Evolutionary conservation across 75 land plant genomes (phyloP), one percentile per base, ranked within the genome.

Genomic region (Pinus taeda): DNA sequence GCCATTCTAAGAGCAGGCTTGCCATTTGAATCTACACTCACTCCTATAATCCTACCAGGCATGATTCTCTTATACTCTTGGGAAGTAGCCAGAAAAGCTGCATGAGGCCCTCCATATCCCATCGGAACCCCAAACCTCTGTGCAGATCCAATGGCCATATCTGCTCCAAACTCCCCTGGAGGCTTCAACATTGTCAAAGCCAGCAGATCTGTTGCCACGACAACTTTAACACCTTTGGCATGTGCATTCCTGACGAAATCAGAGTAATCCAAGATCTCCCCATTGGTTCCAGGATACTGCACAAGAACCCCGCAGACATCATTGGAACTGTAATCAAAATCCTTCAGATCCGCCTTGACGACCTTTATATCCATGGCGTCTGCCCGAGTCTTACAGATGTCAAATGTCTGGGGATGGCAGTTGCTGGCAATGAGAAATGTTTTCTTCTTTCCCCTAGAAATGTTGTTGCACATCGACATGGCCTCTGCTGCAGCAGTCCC

Each of bases 401-500:
- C 95, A 57, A 97, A 86, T 1, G 99, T 95, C 79, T 97, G 99
- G 2, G 99, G 98, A 76, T 95, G 98, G 79, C 99, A 97, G 33
- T 93, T 93, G 74, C 74, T 82, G 6, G 99, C 93, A 72, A 97
- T 90, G 59, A 97, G 15, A 76, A 97, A 97, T 20, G 97, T 97
- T 80, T 87, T 90, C 85, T 90, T 94, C 83, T 91, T 91, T 8
- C 88, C 86, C n/a, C 89, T 84, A 70, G 73, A 83, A 57, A 97
- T 92, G 80, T 87, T 97, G 79, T 87, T 89, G 77, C 99, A 97
- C 99, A 97, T 97, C 8, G 95, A 83, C 99, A 97, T 97, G 71
- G 99, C 99, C 81, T 97, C 99, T 17, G 99, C 99, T 21, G 99
- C 99, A 33, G 99, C 99, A 4, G 99, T 97, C 62, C 93, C 99